Percentiles rank a stretch among this genome's conserved stretches.
Evolutionary conservation across 257 asterid species (phyloP).

Genomic region (Asclepias syriaca): DNA sequence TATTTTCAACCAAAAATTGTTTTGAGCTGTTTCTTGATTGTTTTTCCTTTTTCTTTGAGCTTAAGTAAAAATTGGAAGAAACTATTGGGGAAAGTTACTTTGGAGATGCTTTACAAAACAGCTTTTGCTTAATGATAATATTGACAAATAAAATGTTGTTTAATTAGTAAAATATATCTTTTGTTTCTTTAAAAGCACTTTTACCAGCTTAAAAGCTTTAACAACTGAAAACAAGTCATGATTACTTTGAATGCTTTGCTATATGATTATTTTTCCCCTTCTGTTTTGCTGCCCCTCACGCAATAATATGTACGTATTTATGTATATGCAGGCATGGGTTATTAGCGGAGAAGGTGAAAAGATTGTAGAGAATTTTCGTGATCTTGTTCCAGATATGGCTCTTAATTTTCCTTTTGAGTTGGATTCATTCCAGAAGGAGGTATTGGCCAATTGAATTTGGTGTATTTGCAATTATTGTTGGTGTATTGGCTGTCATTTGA

Average conservation of each 20-base stretch:
- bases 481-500: not conserved
- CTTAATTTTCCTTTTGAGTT: constrained; percentile 88
- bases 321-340: constrained; percentile 61
- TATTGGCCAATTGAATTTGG: constrained; percentile 23
- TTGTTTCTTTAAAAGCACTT: too few species aligned
- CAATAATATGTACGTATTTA: too few species aligned
- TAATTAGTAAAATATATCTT: too few species aligned
- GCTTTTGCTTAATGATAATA: too few species aligned
- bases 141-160: not conserved
- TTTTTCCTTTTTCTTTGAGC: not conserved
- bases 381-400: constrained; percentile 96
- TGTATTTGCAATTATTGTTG: not conserved
- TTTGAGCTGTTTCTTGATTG: not conserved
- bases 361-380: constrained; percentile 64
- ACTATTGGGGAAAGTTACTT: not conserved
- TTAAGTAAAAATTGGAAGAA: not conserved
- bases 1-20: not conserved
- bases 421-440: constrained; percentile 97
- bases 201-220: not conserved
- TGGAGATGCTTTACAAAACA: not conserved
- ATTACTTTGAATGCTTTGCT: not conserved
- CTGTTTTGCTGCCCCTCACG: not conserved
- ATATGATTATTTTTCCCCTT: not conserved
- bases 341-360: constrained; percentile 54
- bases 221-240: not conserved